Conservation (phyloP, 2,329 filamentous ascomycete species). For the Pyrenophora teres region DNA sequence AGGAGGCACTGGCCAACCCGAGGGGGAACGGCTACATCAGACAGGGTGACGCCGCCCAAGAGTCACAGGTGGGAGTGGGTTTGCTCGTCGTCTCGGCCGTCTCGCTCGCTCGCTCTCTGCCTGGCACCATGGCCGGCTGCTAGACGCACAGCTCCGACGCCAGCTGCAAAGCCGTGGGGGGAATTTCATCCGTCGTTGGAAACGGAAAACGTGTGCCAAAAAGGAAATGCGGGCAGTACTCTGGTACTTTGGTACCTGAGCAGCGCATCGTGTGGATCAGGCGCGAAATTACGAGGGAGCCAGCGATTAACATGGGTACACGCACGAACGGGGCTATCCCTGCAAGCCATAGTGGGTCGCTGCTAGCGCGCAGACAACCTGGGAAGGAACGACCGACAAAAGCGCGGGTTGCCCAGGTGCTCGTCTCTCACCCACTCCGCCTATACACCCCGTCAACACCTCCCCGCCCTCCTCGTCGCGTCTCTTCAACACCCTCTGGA, state of each 20-base stretch:
- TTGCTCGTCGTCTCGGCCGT: neutral
- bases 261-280: slow-evolving; percentile 12
- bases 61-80: neutral
- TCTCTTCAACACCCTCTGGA: slow-evolving; percentile 27
- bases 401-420: slow-evolving; percentile 25
- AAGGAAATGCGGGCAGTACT: neutral
- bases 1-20: slow-evolving; percentile 12
- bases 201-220: neutral
- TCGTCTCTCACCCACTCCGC: slow-evolving; percentile 27
- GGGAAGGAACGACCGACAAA: slow-evolving; percentile 26
- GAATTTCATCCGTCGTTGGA: too few species aligned
- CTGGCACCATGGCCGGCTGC: neutral
- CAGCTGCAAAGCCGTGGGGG: too few species aligned
- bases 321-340: slow-evolving; percentile 13
- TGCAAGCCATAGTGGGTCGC: slow-evolving; percentile 2
- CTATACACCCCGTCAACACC: slow-evolving; percentile 28
- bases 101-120: too few species aligned
- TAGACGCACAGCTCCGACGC: too few species aligned
- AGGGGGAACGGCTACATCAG: slow-evolving; percentile 6
- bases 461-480: slow-evolving; percentile 25
- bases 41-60: neutral
- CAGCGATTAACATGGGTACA: slow-evolving; percentile 11
- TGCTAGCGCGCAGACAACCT: slow-evolving; percentile 13
- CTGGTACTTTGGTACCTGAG: slow-evolving; percentile 4
- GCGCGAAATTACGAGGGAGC: slow-evolving; percentile 20